Base-by-base conservation (phyloP, 345 rosid species). In the Eucalyptus coolabah region DNA sequence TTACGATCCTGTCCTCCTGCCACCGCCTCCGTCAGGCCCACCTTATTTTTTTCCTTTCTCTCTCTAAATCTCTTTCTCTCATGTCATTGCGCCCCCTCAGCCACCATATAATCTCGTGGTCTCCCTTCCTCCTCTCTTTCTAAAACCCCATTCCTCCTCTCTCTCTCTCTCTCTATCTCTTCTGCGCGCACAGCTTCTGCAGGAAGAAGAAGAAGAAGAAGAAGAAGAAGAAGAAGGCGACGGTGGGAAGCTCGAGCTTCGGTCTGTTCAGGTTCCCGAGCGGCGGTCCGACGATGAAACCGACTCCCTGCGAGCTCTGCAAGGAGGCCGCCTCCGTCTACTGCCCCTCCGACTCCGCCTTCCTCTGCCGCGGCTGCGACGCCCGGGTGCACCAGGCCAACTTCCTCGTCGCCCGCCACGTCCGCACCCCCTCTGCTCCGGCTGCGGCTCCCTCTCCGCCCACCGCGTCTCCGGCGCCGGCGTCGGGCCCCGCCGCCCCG, bases 341-440 rank as follows among this genome's bases (percentile, higher is more conserved):
- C 92, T 94, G 95, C 86, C 88, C 83, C 12, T 91, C 96, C 4
- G 95, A 94, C 89, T 59, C 91, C 23, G 96, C 95, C 32, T 93
- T 93, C 63, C 94, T 94, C 32, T 94, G 95, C 87, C 28, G 81
- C 28, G 60, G 50, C 56, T 94, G 96, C 91, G 94, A 94, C 88
- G 44, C 90, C 80, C 65, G 87, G 51, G 96, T 94, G 82, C 95
- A 94, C 88, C 53, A 86, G 18, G 93, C 94, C 40, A 94, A 94
- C 93, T 94, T 94, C 89, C 93, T 94, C 88, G 95, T 93, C 21
- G 93, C 95, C n/a, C 96, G 93, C 49, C 96, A 93, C 87, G 28
- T 92, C 72, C 93, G 94, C 53, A 59, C 54, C 44, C 11, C 34
- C n/a, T 94, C 77, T 94, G 93, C 90, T 63, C 59, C 42, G 23